A percentile compares a stretch with the other conserved stretches of the same genome.
These are phyloP conservation scores for Macrolepiota fuliginosa DNA, from an alignment of 768 basidiomycete genomes.

Conservation along the genomic window DNA sequence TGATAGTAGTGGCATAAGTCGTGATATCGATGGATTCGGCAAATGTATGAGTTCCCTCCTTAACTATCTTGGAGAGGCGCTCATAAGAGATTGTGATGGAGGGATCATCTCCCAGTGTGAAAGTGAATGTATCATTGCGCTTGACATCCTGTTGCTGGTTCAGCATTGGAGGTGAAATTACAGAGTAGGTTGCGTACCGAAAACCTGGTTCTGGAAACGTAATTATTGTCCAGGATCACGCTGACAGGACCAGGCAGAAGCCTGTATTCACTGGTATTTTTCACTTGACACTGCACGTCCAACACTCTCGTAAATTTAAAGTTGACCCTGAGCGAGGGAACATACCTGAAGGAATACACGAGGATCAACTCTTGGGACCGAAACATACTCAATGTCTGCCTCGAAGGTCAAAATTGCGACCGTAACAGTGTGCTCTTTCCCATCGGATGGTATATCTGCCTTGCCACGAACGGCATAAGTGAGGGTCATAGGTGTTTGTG, in stretches of 20 bases:
- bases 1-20: slow-evolving; percentile 42
- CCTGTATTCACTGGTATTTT: slow-evolving; percentile 56
- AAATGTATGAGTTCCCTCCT: slow-evolving; percentile 37
- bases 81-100: slow-evolving; percentile 43
- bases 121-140: slow-evolving; percentile 49
- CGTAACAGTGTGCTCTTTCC: slow-evolving; percentile 50
- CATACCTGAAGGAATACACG: slow-evolving; percentile 49
- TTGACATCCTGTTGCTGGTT: slow-evolving; percentile 37
- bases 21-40: slow-evolving; percentile 42
- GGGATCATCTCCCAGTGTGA: slow-evolving; percentile 50
- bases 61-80: slow-evolving; percentile 33
- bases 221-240: slow-evolving; percentile 57
- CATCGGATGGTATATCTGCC: slow-evolving; percentile 53
- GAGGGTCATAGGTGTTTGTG: slow-evolving; percentile 50
- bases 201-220: slow-evolving; percentile 51
- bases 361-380: slow-evolving; percentile 47
- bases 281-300: slow-evolving; percentile 39
- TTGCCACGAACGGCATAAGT: slow-evolving; percentile 51
- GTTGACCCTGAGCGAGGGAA: not conserved
- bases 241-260: slow-evolving; percentile 51
- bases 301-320: not conserved
- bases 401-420: slow-evolving; percentile 48
- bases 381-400: slow-evolving; percentile 42
- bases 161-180: not conserved
- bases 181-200: slow-evolving; percentile 26